Evolutionary conservation across 768 basidiomycete species (phyloP).

Genomic region (Kwoniella sp.): DNA sequence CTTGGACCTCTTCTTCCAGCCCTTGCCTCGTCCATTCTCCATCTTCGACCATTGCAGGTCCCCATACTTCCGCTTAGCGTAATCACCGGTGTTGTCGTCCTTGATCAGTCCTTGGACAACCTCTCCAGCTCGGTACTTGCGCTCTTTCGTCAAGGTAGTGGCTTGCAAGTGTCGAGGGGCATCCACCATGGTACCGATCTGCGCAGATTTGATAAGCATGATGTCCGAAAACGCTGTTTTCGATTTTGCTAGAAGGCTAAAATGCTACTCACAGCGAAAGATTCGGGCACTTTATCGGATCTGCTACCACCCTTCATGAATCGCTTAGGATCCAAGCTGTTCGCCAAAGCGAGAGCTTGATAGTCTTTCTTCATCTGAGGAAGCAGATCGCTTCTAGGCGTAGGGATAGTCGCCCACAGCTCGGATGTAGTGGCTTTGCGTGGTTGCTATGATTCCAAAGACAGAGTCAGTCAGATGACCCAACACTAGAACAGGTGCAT

Average conservation of each 20-base stretch:
- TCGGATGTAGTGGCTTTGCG: constrained; percentile 47
- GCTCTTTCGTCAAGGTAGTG: constrained; percentile 44
- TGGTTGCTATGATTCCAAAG: constrained; percentile 35
- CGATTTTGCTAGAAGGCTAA: too few species aligned
- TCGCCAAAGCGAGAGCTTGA: constrained; percentile 52
- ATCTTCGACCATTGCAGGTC: constrained; percentile 51
- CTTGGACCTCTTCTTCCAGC: constrained; percentile 54
- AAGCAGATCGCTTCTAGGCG: constrained; percentile 40
- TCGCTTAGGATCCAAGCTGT: constrained; percentile 54
- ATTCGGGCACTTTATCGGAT: constrained; percentile 47
- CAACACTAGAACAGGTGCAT: background rate
- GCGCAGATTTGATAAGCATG: background rate
- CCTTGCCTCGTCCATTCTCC: constrained; percentile 54
- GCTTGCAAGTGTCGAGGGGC: constrained; percentile 47
- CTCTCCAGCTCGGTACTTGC: constrained; percentile 48
- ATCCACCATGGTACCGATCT: constrained; percentile 55
- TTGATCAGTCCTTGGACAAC: constrained; percentile 46
- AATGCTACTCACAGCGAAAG: constrained; percentile 49
- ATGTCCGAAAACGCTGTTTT: background rate
- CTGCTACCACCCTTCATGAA: constrained; percentile 54
- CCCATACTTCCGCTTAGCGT: constrained; percentile 55
- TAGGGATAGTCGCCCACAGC: constrained; percentile 50
- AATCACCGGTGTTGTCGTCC: constrained; percentile 41
- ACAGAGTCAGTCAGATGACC: background rate
- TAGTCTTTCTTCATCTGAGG: constrained; percentile 56